A percentile compares a stretch with the other conserved stretches of the same genome.
phyloP scores from a whole-genome alignment of 495 filamentous ascomycete species.

The Talaromyces wortmannii region DNA sequence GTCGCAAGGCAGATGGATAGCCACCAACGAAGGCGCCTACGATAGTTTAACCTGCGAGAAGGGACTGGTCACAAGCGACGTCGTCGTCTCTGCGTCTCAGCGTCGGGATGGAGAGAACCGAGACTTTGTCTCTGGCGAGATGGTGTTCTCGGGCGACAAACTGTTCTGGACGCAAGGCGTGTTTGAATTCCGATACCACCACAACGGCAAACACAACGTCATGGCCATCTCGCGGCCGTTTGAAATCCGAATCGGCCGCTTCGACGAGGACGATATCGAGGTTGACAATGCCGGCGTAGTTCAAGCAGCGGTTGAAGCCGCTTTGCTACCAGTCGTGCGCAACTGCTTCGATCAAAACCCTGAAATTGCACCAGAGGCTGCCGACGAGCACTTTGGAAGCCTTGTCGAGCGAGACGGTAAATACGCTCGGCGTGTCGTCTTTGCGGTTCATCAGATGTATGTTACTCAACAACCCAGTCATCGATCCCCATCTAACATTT shows the following conservation, averaged over 20 bases:
- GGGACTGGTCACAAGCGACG: slow-evolving; percentile 69
- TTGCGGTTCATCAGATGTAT: slow-evolving; percentile 88
- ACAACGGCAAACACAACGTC: slow-evolving; percentile 87
- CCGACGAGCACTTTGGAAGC: slow-evolving; percentile 75
- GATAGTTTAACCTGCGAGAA: slow-evolving; percentile 69
- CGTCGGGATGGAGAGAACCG: slow-evolving; percentile 38
- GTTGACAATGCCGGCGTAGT: slow-evolving; percentile 41
- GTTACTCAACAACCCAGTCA: slow-evolving; percentile 6
- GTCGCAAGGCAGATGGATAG: slow-evolving; percentile 86
- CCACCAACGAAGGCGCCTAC: slow-evolving; percentile 68
- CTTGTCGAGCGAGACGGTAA: slow-evolving; percentile 81
- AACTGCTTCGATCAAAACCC: slow-evolving; percentile 92
- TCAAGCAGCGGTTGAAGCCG: slow-evolving; percentile 59
- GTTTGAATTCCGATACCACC: slow-evolving; percentile 96
- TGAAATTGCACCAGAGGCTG: slow-evolving; percentile 77
- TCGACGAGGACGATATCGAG: slow-evolving; percentile 60
- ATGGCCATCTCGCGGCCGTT: slow-evolving; percentile 95
- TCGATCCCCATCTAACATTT: slow-evolving; percentile 6
- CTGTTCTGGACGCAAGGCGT: slow-evolving; percentile 94
- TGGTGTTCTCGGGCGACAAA: slow-evolving; percentile 88
- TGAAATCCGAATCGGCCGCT: slow-evolving; percentile 74
- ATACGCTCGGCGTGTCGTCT: slow-evolving; percentile 82
- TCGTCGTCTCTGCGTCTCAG: slow-evolving; percentile 32
- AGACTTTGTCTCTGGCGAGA: slow-evolving; percentile 56
- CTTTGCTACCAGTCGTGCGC: slow-evolving; percentile 72